Percentiles rank a stretch among this genome's conserved stretches.
Evolutionary conservation across 2,329 filamentous ascomycete species (phyloP).

Genomic region (Fusarium newnesense): DNA sequence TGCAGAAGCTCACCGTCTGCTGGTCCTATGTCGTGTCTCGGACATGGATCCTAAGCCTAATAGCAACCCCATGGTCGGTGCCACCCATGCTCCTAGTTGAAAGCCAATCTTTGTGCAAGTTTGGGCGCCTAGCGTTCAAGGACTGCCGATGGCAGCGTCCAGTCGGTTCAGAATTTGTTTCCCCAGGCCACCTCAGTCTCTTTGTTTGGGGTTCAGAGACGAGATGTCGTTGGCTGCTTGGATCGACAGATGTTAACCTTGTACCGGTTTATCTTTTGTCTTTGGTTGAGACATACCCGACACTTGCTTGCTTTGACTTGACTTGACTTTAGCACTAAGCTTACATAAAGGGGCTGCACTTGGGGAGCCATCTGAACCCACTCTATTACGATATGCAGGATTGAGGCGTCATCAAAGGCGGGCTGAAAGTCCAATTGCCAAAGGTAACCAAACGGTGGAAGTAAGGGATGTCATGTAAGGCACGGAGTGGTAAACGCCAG

Average conservation of each 20-base stretch:
- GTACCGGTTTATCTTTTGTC: neutral
- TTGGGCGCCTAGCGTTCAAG: slow-evolving; percentile 33
- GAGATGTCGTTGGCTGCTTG: neutral
- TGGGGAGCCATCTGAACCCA: neutral
- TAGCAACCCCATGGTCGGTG: slow-evolving; percentile 44
- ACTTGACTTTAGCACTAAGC: neutral
- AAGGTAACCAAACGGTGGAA: neutral
- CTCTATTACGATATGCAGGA: slow-evolving; percentile 20
- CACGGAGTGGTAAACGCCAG: neutral
- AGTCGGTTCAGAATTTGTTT: neutral
- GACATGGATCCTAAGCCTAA: slow-evolving; percentile 35
- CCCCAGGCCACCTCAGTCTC: neutral
- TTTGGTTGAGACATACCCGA: neutral
- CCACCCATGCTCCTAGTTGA: slow-evolving; percentile 37
- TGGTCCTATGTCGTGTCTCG: slow-evolving; percentile 27
- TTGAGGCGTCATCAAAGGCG: slow-evolving; percentile 14
- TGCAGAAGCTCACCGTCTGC: slow-evolving; percentile 40
- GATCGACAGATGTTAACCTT: neutral
- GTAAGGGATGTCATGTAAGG: slow-evolving; percentile 11
- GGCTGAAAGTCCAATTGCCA: neutral
- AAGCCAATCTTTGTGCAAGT: slow-evolving; percentile 17
- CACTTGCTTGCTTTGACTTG: neutral
- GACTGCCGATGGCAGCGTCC: slow-evolving; percentile 36
- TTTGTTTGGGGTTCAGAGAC: neutral
- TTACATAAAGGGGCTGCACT: slow-evolving; percentile 17